These are phyloP conservation scores for Linnemannia exigua DNA, from an alignment of 192 early-diverging fungal genomes.

Conservation along the genomic window DNA sequence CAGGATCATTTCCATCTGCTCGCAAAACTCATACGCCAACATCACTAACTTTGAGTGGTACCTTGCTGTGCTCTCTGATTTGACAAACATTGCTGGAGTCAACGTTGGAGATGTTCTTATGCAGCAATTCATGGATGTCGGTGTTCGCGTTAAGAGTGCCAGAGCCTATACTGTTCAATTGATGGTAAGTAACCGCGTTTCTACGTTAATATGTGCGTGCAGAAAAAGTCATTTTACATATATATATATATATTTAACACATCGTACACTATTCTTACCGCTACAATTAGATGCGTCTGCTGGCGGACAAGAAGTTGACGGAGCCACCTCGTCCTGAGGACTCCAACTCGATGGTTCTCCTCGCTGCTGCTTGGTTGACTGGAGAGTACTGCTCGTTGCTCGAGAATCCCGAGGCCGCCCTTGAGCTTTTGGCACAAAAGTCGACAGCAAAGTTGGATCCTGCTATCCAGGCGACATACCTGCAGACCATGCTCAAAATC, in stretches of 20 bases:
- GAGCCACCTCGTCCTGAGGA: conserved; percentile 69
- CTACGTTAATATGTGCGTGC: too few species aligned
- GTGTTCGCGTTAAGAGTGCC: conserved; percentile 89
- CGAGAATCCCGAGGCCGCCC: conserved; percentile 16
- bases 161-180: conserved; percentile 80
- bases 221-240: not conserved
- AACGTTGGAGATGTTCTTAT: conserved; percentile 80
- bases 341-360: conserved; percentile 80
- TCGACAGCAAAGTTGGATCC: conserved; percentile 65
- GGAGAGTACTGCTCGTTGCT: conserved; percentile 87
- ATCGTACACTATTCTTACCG: not conserved
- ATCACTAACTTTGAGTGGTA: conserved; percentile 98
- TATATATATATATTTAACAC: not conserved
- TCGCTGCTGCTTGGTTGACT: conserved; percentile 91
- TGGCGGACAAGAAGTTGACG: conserved; percentile 75
- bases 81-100: conserved; percentile 83
- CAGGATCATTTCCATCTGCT: conserved; percentile 87
- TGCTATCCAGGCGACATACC: conserved; percentile 74
- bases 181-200: conserved; percentile 66
- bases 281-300: conserved; percentile 68
- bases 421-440: conserved; percentile 33
- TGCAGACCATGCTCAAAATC: conserved; percentile 81
- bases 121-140: conserved; percentile 89
- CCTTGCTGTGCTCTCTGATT: conserved; percentile 82
- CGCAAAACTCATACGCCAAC: conserved; percentile 86